These are phyloP conservation scores for Tolypocladium ophioglossoides DNA, from an alignment of 2,329 filamentous ascomycete genomes.

Conservation along the genomic window DNA sequence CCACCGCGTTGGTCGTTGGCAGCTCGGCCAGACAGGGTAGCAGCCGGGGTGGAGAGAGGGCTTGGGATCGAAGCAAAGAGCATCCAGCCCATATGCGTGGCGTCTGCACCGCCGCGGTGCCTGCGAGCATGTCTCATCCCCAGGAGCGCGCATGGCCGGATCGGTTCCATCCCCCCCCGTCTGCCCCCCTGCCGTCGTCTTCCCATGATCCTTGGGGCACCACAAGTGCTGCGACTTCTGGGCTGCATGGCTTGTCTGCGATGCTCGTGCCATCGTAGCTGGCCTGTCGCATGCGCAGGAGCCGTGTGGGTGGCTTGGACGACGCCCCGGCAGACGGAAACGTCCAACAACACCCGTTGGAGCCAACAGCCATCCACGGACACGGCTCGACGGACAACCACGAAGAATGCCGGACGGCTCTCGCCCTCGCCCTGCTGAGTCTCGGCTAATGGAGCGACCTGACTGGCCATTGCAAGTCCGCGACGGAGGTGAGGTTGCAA, in stretches of 20 bases:
- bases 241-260: background rate
- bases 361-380: background rate
- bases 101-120: background rate
- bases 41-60: background rate
- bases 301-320: background rate
- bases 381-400: background rate
- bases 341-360: background rate
- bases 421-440: no score
- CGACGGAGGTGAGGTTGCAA: background rate
- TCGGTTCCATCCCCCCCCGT: background rate
- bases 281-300: background rate
- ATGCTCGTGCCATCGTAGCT: background rate
- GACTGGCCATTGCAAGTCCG: background rate
- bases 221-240: background rate
- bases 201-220: background rate
- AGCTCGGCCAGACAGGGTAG: background rate
- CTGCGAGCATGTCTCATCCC: background rate
- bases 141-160: background rate
- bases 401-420: background rate
- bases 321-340: background rate
- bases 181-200: background rate
- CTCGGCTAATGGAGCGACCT: background rate
- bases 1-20: background rate
- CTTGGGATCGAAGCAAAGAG: background rate
- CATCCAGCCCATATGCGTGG: background rate